These are phyloP conservation scores for Cryphonectria japonica DNA, from an alignment of 2,329 filamentous ascomycete genomes.

Conservation along the genomic window DNA sequence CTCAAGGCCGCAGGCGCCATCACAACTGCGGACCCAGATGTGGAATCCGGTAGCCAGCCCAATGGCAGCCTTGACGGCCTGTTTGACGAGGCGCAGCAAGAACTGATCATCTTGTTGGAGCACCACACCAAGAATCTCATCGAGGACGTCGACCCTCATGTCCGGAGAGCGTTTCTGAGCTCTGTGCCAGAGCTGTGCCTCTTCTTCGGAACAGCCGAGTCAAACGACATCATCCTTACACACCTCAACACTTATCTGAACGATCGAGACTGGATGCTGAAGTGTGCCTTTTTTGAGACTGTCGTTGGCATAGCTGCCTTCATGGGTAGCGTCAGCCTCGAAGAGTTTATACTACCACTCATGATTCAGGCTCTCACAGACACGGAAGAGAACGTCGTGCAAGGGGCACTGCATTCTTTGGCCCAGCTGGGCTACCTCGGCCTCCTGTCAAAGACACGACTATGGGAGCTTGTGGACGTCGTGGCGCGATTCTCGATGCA, in stretches of 20 bases:
- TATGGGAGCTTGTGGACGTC: conserved; percentile 86
- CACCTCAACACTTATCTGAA: conserved; percentile 98
- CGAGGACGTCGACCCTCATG: conserved; percentile 82
- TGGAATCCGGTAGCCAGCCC: conserved; percentile 70
- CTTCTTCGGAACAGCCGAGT: conserved; percentile 89
- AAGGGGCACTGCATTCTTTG: conserved; percentile 85
- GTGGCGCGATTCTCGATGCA: conserved; percentile 87
- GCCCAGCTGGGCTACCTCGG: conserved; percentile 88
- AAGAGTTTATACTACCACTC: conserved; percentile 92
- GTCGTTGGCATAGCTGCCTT: conserved; percentile 92
- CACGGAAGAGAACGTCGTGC: conserved; percentile 90
- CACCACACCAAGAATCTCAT: conserved; percentile 86
- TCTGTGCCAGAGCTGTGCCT: conserved; percentile 92
- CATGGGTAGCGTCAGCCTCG: conserved; percentile 83
- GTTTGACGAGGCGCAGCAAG: conserved; percentile 84
- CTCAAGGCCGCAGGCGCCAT: conserved; percentile 82
- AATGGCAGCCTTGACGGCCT: conserved; percentile 77
- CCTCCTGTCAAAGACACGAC: conserved; percentile 79
- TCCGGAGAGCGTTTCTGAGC: conserved; percentile 86
- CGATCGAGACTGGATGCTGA: conserved; percentile 93
- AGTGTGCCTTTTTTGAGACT: conserved; percentile 94
- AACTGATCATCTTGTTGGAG: conserved; percentile 84
- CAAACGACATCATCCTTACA: conserved; percentile 93
- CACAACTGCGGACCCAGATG: conserved; percentile 75
- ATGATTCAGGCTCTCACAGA: conserved; percentile 96